Evolutionary conservation across 306 rosid genomes (phyloP), one percentile per base, ranked within the genome.

Genomic region (Malus asiatica): DNA sequence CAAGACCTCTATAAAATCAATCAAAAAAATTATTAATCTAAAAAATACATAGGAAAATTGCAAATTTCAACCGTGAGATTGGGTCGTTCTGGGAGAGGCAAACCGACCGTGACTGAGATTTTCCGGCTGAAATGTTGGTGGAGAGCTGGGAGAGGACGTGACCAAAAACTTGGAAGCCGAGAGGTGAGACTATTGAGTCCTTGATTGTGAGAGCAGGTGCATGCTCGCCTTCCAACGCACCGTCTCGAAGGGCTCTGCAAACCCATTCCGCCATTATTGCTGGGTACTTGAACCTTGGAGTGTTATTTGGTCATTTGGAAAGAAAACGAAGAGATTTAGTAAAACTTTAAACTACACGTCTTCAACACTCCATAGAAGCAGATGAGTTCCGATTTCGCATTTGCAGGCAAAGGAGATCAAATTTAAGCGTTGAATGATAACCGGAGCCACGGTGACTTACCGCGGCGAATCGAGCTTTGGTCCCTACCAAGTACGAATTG

Each of bases 181-280:
- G 88, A 51, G 97, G 95, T 7, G 96, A 87, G 76, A 87, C 68
- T 19, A 84, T 75, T 45, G 87, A 78, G 85, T 92, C 97, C 81
- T 85, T 92, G 60, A 95, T 86, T 14, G 95, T 85, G 79, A 95
- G 92, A 80, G 93, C 81, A 1, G 95, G 90, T 1, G 98, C 93
- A 38, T 84, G 96, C 81, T 94, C 98, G 14, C 97, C 98, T 84
- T 90, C 90, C 55, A 89, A 83, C 2, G 83, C 89, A n/a, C 97
- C 97, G 57, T 90, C 98, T 23, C 97, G 81, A 30, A 94, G 86
- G 29, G 87, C 77, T 82, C 95, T 86, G 71, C 88, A 85, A 78
- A 94, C 81, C 51, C 91, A 87, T 66, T 94, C 95, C n/a, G 90
- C 89, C 98, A 94, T 93, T 64, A n/a, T 38, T 38, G 72, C 64